Conservation (phyloP, 2,329 filamentous ascomycete species). For the Aspergillus proliferans region DNA sequence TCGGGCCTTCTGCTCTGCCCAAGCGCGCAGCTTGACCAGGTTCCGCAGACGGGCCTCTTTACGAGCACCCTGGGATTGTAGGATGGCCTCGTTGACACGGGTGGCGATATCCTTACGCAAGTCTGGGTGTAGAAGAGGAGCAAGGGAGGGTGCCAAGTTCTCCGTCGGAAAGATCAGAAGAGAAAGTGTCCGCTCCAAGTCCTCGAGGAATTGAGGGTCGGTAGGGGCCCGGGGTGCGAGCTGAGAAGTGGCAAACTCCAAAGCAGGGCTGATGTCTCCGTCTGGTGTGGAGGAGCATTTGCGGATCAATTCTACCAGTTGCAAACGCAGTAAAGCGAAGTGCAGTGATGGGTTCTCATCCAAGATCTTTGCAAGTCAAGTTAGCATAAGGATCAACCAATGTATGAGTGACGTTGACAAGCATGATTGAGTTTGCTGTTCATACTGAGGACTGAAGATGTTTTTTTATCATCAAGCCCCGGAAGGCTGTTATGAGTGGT, state of each 20-base stretch:
- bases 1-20: constrained; percentile 63
- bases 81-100: constrained; percentile 81
- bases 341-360: constrained; percentile 78
- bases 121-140: constrained; percentile 69
- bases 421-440: constrained; percentile 42
- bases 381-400: constrained; percentile 15
- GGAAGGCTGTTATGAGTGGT: constrained; percentile 92
- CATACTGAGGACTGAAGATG: constrained; percentile 83
- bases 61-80: constrained; percentile 64
- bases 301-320: constrained; percentile 89
- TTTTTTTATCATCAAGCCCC: constrained; percentile 80
- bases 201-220: constrained; percentile 72
- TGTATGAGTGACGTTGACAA: constrained; percentile 7
- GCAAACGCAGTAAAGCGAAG: constrained; percentile 81
- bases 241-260: constrained; percentile 82
- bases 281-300: constrained; percentile 59
- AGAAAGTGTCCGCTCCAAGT: constrained; percentile 88
- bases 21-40: constrained; percentile 73
- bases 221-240: constrained; percentile 80
- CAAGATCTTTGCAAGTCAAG: constrained; percentile 59
- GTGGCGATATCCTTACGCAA: constrained; percentile 79
- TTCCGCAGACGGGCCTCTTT: constrained; percentile 76
- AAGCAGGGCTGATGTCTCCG: constrained; percentile 69
- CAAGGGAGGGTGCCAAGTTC: constrained; percentile 67
- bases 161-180: constrained; percentile 83